Base-by-base conservation (phyloP, 164 flowering plant species). In the Cinnamomum chago region DNA sequence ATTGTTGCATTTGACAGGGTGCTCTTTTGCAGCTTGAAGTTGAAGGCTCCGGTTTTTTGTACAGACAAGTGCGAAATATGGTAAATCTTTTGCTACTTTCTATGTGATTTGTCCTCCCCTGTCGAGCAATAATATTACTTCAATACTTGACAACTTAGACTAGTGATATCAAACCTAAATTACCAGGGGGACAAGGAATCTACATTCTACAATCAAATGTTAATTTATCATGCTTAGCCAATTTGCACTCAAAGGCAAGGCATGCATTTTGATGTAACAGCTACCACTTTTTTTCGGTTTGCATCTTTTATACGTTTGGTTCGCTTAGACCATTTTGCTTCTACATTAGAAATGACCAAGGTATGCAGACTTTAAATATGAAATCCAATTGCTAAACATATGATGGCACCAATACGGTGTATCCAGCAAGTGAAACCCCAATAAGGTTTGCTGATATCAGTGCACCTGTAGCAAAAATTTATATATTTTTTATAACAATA, bases 11-110 rank as follows among this genome's bases (percentile, higher is more conserved):
- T 80, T 67, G 73, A 52, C 74, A 90, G 97, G 99, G 94, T 78
- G 77, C 90, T 79, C 88, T 95, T 75, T 77, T 95, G 81, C 92
- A 89, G 80, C 87, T 95, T 50, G 96, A 95, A 83, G 94, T 95
- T 76, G 99, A 95, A 88, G 97, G 97, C 66, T 85, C 94, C 2
- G 97, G 97, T 60, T 95, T 93, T 82, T 69, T 95, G 62, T 90
- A 93, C 76, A 79, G 93, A 84, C 96, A 95, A 90, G 99, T 95
- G 64, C 83, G 97, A n/a, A 95, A 93, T 84, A 95, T 92, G 97
- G 97, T 94, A 85, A 73, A 47, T 17, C 70, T 62, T 60, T 60
- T 40, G 33, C 51, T 68, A 20, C 20, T 12, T 58, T 60, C 11
- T 71, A 28, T 67, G 47, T 30, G 18, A 28, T 25, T 27, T 20